These are phyloP conservation scores for Juglanconis oblonga DNA, from an alignment of 2,329 filamentous ascomycete genomes.

Conservation along the genomic window DNA sequence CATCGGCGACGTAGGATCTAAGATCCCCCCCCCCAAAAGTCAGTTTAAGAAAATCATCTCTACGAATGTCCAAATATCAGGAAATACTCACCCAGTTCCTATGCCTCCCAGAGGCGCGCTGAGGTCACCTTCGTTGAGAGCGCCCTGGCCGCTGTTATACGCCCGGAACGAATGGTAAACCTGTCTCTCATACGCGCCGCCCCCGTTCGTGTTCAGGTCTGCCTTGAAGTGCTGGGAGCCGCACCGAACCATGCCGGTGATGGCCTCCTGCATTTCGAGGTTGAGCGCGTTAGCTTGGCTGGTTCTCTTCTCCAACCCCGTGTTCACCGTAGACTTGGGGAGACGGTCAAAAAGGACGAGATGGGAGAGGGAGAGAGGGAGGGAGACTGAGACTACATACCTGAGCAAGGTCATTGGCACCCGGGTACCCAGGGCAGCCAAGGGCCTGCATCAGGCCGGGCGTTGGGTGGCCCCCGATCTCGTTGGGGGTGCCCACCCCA, in stretches of 20 bases:
- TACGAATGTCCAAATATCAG: not conserved
- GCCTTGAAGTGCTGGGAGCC: conserved; percentile 27
- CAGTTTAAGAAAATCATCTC: not conserved
- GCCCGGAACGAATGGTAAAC: not conserved
- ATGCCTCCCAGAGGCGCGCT: not conserved
- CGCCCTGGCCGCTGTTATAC: not conserved
- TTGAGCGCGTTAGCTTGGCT: not conserved
- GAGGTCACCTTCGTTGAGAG: not conserved
- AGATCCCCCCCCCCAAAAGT: not conserved
- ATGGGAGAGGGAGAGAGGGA: too few relatives aligned
- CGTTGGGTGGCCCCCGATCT: conserved; percentile 30
- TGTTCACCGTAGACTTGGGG: too few relatives aligned
- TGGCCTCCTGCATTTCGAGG: conserved; percentile 26
- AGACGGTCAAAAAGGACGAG: too few relatives aligned
- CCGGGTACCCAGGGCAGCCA: conserved; percentile 32
- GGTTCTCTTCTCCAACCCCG: too few relatives aligned
- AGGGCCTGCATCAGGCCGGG: conserved; percentile 39
- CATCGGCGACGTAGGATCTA: not conserved
- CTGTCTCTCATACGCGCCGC: not conserved
- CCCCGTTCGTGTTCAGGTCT: conserved; percentile 17
- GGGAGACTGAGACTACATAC: not conserved
- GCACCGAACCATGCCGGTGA: conserved; percentile 31
- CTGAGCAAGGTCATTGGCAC: conserved; percentile 28
- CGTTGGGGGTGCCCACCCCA: conserved; percentile 32
- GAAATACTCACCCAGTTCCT: not conserved